phyloP scores from a whole-genome alignment of 2,329 filamentous ascomycete species.

The Epichloe bromicola region DNA sequence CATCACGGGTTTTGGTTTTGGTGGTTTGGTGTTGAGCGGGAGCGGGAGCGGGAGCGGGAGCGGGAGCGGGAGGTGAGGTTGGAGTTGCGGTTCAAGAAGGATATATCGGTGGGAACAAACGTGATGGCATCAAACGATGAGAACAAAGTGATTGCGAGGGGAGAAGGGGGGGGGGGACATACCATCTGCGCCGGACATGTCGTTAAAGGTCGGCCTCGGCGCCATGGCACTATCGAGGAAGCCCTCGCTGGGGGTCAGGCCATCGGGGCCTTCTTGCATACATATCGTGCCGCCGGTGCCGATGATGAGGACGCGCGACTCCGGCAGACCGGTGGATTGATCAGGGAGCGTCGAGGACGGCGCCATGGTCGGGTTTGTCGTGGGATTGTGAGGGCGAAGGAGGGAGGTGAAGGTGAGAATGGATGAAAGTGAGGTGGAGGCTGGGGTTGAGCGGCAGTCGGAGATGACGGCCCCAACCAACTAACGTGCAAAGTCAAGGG shows the following conservation, averaged over 20 bases:
- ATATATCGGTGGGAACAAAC: too few species aligned
- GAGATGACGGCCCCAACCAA: too few species aligned
- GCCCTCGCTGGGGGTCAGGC: constrained; percentile 65
- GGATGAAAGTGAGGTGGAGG: not conserved
- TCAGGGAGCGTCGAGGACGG: constrained; percentile 4
- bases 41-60: not conserved
- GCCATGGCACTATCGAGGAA: constrained; percentile 77
- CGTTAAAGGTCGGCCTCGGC: constrained; percentile 75
- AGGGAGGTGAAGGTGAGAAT: not conserved
- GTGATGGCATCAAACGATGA: not conserved
- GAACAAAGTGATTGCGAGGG: not conserved
- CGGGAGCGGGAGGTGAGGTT: not conserved
- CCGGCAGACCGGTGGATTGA: constrained; percentile 34
- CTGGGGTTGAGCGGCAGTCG: too few species aligned
- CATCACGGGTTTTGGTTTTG: not conserved
- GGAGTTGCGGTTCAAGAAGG: not conserved
- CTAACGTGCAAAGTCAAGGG: too few species aligned
- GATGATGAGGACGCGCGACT: constrained; percentile 76
- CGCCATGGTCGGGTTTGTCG: constrained; percentile 7
- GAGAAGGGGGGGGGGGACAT: not conserved
- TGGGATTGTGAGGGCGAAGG: not conserved
- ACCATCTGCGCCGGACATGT: constrained; percentile 26
- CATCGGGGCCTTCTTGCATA: constrained; percentile 72
- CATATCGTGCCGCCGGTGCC: constrained; percentile 87
- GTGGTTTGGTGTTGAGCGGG: not conserved